Evolutionary conservation across 179 eudicot genomes (phyloP).

Genomic region (Beta lomatogona): DNA sequence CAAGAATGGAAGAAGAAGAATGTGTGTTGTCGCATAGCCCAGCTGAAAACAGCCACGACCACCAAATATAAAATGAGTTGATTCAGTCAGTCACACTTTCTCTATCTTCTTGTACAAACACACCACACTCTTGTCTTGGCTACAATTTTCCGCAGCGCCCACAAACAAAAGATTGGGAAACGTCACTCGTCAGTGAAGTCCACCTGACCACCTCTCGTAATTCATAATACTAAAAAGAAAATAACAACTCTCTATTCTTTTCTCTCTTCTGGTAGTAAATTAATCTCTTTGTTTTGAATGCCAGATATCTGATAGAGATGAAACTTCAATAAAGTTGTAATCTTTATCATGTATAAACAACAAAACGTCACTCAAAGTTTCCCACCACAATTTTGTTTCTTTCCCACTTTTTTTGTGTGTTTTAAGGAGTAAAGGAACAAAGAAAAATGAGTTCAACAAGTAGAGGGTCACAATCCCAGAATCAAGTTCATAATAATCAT

Average conservation of each 20-base stretch:
- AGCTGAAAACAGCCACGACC: not conserved
- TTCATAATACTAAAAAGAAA: no score
- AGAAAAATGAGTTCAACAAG: conserved; percentile 18
- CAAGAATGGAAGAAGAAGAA: not conserved
- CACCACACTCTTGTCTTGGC: not conserved
- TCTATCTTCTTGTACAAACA: not conserved
- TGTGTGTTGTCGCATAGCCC: not conserved
- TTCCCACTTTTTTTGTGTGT: no score
- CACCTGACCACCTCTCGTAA: no score
- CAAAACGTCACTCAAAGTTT: not conserved
- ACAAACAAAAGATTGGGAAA: not conserved
- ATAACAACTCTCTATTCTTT: no score
- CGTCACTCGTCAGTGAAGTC: not conserved
- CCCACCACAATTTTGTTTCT: no score
- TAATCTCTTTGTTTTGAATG: not conserved
- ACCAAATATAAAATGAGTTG: not conserved
- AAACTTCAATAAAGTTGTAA: not conserved
- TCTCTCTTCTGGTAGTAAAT: no score
- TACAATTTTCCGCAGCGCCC: conserved; percentile 2
- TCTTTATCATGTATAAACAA: not conserved
- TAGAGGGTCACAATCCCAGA: conserved; percentile 19
- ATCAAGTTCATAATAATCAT: not conserved
- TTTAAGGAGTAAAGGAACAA: not conserved
- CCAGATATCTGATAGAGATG: not conserved
- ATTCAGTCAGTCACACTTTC: not conserved